phyloP scores from a whole-genome alignment of 2,329 filamentous ascomycete species.

The Calonectria hongkongensis region DNA sequence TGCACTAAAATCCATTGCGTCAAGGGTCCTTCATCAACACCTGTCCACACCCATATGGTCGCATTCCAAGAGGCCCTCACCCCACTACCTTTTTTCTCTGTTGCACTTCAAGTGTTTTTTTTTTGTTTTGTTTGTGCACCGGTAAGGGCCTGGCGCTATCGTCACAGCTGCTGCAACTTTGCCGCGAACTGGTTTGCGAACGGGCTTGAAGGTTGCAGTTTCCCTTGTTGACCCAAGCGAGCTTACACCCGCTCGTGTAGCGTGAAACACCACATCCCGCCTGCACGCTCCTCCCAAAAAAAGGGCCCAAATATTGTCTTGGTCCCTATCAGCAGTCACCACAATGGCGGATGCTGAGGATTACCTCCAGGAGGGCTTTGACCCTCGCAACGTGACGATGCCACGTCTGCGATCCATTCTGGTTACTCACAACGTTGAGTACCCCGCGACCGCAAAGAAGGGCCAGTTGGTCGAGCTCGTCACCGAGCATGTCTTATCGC shows the following conservation, averaged over 20 bases:
- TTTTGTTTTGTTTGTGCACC: conserved; percentile 15
- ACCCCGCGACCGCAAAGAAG: conserved; percentile 94
- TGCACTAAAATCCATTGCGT: conserved; percentile 57
- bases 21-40: conserved; percentile 58
- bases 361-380: conserved; percentile 91
- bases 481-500: conserved; percentile 84
- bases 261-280: conserved; percentile 46
- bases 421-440: conserved; percentile 89
- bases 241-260: conserved; percentile 36
- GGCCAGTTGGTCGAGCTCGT: conserved; percentile 90
- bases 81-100: conserved; percentile 44
- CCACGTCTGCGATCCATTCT: conserved; percentile 93
- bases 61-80: conserved; percentile 48
- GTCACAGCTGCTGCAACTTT: conserved; percentile 1
- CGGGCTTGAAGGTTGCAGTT: conserved; percentile 31
- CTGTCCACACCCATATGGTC: conserved; percentile 43
- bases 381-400: conserved; percentile 88
- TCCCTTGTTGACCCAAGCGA: conserved; percentile 43
- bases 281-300: conserved; percentile 34
- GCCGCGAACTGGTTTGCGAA: conserved; percentile 2
- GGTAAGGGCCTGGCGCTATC: conserved; percentile 20
- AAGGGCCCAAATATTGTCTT: conserved; percentile 21
- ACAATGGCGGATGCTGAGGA: conserved; percentile 82
- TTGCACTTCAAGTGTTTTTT: conserved; percentile 31
- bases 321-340: conserved; percentile 38